A percentile compares a stretch with the other conserved stretches of the same genome.
Evolutionary conservation across 148 eudicot genomes (phyloP).

Genomic region (Limonium bicolor): DNA sequence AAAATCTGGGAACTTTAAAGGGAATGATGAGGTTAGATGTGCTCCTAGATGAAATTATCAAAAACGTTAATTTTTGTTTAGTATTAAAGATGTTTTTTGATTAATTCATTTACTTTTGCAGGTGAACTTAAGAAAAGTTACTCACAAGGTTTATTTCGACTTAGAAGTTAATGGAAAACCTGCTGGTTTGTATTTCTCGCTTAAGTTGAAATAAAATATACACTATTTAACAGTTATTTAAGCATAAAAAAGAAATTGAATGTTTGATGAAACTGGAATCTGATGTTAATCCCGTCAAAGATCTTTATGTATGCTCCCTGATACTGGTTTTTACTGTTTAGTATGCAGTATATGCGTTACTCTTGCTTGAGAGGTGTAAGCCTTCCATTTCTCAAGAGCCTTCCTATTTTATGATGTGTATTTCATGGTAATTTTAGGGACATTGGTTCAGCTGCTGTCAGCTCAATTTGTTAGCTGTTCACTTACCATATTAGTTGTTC

Average conservation of each 20-base stretch:
- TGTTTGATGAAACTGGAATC: background rate
- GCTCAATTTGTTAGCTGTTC: no score
- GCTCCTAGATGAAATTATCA: background rate
- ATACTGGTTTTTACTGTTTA: no score
- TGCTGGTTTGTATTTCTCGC: conserved; percentile 32
- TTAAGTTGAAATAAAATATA: background rate
- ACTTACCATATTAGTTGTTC: no score
- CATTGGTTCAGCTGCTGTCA: no score
- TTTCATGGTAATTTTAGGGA: no score
- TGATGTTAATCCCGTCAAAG: no score
- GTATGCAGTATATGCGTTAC: no score
- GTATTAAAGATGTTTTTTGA: conserved; percentile 23
- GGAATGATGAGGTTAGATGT: conserved; percentile 21
- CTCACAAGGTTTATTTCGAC: conserved; percentile 81
- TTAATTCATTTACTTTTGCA: no score
- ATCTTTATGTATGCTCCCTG: no score
- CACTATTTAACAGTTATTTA: background rate
- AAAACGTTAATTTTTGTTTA: conserved; percentile 9
- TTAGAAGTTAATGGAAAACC: conserved; percentile 63
- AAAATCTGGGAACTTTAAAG: conserved; percentile 6
- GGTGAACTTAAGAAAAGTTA: conserved; percentile 44
- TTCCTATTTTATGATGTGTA: no score
- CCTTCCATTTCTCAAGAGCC: no score
- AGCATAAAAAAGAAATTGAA: background rate
- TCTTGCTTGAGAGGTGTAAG: no score